These are phyloP conservation scores for Pleurotus ostreatus DNA, from an alignment of 768 basidiomycete genomes.

Conservation along the genomic window DNA sequence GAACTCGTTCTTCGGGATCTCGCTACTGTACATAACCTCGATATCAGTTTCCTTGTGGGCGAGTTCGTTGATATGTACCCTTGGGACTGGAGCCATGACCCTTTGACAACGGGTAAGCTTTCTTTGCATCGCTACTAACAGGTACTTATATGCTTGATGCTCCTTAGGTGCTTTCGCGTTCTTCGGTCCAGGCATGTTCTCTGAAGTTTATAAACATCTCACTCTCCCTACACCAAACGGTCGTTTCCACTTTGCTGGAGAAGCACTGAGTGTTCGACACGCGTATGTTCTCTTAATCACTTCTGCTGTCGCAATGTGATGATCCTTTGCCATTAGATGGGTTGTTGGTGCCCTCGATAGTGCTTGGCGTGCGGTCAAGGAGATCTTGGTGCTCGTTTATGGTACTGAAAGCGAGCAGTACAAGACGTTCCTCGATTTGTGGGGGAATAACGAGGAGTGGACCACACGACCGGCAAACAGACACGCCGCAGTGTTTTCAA, in stretches of 20 bases:
- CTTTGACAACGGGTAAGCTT: constrained; percentile 28
- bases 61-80: constrained; percentile 19
- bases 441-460: constrained; percentile 30
- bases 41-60: constrained; percentile 13
- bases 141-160: neutral
- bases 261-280: constrained; percentile 33
- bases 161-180: constrained; percentile 32
- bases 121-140: neutral
- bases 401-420: neutral
- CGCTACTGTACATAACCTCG: constrained; percentile 22
- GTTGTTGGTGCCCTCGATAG: constrained; percentile 34
- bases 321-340: constrained; percentile 21
- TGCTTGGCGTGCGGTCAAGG: constrained; percentile 27
- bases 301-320: neutral
- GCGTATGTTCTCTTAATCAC: constrained; percentile 12
- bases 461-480: neutral
- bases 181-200: constrained; percentile 37
- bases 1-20: constrained; percentile 27
- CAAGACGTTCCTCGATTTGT: constrained; percentile 18
- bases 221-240: constrained; percentile 25
- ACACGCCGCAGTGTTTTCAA: neutral
- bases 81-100: constrained; percentile 31
- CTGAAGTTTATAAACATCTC: constrained; percentile 24
- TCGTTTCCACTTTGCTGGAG: constrained; percentile 31
- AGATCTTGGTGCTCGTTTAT: constrained; percentile 9